Percentiles rank a stretch among this genome's conserved stretches.
phyloP scores from a whole-genome alignment of 1,284 basidiomycete species.

The Entoloma clypeatum region DNA sequence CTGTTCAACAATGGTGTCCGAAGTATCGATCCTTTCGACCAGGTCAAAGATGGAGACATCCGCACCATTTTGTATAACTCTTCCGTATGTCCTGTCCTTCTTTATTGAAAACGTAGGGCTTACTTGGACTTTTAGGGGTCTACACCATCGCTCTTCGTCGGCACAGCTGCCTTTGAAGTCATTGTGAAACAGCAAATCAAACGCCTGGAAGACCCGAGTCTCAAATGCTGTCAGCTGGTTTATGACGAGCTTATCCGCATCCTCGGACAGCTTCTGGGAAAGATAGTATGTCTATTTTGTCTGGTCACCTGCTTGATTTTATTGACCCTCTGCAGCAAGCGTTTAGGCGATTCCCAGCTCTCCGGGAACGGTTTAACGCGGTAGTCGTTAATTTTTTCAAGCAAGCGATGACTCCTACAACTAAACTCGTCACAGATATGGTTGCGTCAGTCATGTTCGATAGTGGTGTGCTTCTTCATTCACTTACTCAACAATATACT shows the following conservation, averaged over 20 bases:
- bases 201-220: slow-evolving; percentile 87
- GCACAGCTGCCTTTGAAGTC: slow-evolving; percentile 94
- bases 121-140: slow-evolving; percentile 61
- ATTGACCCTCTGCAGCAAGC: slow-evolving; percentile 59
- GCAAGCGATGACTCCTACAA: slow-evolving; percentile 88
- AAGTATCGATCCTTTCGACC: slow-evolving; percentile 96
- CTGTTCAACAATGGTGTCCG: slow-evolving; percentile 96
- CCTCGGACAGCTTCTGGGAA: slow-evolving; percentile 81
- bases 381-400: slow-evolving; percentile 98
- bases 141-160: slow-evolving; percentile 93
- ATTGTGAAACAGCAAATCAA: slow-evolving; percentile 99
- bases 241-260: slow-evolving; percentile 98
- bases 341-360: slow-evolving; percentile 92
- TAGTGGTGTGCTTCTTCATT: neutral
- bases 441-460: slow-evolving; percentile 60
- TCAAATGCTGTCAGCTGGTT: slow-evolving; percentile 92
- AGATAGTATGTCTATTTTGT: slow-evolving; percentile 65
- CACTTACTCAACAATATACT: slow-evolving; percentile 10
- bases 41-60: slow-evolving; percentile 98
- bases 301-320: slow-evolving; percentile 9
- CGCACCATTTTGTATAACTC: slow-evolving; percentile 96
- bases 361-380: slow-evolving; percentile 91
- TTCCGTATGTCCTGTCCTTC: slow-evolving; percentile 53
- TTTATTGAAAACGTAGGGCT: slow-evolving; percentile 1
- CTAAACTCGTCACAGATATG: slow-evolving; percentile 91